Conservation (phyloP, 2,329 filamentous ascomycete genomes). For the Talaromyces piceae region DNA sequence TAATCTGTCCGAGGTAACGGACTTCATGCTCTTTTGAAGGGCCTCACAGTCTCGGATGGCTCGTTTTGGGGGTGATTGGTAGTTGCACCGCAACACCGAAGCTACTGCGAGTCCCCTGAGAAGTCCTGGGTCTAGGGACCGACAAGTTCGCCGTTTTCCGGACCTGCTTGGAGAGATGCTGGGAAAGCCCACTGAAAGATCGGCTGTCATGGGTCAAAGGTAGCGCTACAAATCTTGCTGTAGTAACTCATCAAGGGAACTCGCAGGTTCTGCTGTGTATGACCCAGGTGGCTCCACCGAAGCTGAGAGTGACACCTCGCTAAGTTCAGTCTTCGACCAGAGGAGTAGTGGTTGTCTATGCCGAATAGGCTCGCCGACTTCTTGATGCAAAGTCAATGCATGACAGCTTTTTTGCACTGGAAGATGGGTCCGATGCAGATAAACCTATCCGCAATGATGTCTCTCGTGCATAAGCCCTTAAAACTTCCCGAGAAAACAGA, state of each 20-base stretch:
- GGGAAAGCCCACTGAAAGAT: too few species aligned
- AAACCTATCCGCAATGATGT: not conserved
- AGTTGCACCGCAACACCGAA: too few species aligned
- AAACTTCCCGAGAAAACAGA: slow-evolving; percentile 3
- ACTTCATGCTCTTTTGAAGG: too few species aligned
- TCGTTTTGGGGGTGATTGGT: too few species aligned
- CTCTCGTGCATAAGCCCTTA: not conserved
- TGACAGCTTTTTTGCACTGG: slow-evolving; percentile 1
- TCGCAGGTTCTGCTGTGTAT: not conserved
- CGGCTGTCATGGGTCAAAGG: too few species aligned
- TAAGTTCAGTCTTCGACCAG: not conserved
- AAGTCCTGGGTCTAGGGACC: too few species aligned
- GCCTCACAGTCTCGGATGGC: too few species aligned
- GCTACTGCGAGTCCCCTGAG: too few species aligned
- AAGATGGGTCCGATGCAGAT: not conserved
- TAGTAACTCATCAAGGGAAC: not conserved
- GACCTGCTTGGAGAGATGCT: too few species aligned
- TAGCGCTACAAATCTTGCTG: not conserved
- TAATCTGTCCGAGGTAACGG: too few species aligned
- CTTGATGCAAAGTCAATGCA: not conserved
- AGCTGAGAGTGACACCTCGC: not conserved
- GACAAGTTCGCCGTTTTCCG: too few species aligned
- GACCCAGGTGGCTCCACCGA: not conserved
- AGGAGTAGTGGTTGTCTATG: not conserved
- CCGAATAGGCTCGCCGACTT: not conserved